Percentiles rank a stretch among this genome's conserved stretches.
Evolutionary conservation across 2,329 filamentous ascomycete species (phyloP).

Genomic region (Nothopassalora personata): DNA sequence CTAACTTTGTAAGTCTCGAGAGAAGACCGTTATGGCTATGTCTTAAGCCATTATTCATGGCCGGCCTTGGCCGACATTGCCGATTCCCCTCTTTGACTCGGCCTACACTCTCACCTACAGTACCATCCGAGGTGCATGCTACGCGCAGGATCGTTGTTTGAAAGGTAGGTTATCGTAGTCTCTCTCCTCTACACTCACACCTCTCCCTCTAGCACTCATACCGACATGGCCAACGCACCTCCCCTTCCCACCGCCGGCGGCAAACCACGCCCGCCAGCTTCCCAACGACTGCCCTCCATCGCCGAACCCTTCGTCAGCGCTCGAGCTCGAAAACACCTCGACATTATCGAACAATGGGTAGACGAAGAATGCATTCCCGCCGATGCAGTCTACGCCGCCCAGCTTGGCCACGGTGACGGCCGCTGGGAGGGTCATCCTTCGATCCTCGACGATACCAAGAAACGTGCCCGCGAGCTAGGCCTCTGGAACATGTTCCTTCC

Average conservation of each 20-base stretch:
- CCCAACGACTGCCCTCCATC: constrained; percentile 53
- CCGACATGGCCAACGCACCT: constrained; percentile 16
- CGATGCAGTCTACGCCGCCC: constrained; percentile 72
- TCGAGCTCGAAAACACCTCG: constrained; percentile 73
- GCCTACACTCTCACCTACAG: neutral
- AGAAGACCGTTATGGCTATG: no score
- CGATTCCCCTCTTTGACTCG: neutral
- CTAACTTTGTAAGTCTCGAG: no score
- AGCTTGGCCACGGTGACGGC: constrained; percentile 68
- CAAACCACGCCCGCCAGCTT: constrained; percentile 38
- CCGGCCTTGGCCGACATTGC: neutral
- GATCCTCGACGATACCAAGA: constrained; percentile 79
- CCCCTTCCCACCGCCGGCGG: constrained; percentile 12
- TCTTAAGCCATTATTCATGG: no score
- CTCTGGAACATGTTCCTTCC: constrained; percentile 99
- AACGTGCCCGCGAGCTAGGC: constrained; percentile 72
- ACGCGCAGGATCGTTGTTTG: neutral
- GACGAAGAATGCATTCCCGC: constrained; percentile 78
- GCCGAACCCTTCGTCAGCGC: constrained; percentile 70
- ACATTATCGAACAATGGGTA: constrained; percentile 85
- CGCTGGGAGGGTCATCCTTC: constrained; percentile 76
- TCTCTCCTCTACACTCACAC: neutral
- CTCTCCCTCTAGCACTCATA: neutral
- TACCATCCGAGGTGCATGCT: neutral
- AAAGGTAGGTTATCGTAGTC: neutral